Conservation (phyloP, 164 flowering plant species). For the Aristolochia fimbriata region DNA sequence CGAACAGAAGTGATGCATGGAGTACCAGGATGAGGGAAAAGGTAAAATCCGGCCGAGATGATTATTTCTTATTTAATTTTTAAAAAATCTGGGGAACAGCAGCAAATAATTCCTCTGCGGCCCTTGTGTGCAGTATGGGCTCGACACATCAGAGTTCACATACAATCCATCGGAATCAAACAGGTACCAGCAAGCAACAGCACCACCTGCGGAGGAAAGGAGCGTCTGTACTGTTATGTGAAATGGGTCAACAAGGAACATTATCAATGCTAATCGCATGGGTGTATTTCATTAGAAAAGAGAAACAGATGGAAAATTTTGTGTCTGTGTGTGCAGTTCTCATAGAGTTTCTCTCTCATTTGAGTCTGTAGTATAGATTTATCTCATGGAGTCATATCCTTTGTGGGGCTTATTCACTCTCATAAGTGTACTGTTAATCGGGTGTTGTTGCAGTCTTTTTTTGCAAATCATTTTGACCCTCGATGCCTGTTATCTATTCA, state of each 20-base stretch:
- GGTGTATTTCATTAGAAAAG: too few relatives aligned
- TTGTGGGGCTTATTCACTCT: too few relatives aligned
- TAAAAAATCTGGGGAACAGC: too few relatives aligned
- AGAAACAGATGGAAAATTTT: background rate
- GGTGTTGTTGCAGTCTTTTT: too few relatives aligned
- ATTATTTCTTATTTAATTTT: background rate
- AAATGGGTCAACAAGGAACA: constrained; percentile 1
- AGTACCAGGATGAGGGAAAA: constrained; percentile 85
- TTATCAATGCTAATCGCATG: background rate
- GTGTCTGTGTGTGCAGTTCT: background rate
- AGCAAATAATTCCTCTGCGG: too few relatives aligned
- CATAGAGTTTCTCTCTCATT: too few relatives aligned
- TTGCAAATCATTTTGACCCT: too few relatives aligned
- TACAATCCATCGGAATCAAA: constrained; percentile 64
- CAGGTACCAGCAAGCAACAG: constrained; percentile 45
- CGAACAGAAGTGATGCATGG: constrained; percentile 79
- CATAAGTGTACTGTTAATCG: too few relatives aligned
- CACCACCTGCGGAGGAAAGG: constrained; percentile 52
- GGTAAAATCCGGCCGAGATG: constrained; percentile 21
- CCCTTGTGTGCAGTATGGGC: constrained; percentile 47
- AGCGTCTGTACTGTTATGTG: constrained; percentile 69
- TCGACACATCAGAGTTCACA: constrained; percentile 76
- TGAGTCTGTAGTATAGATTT: too few relatives aligned
- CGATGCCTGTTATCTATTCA: too few relatives aligned
- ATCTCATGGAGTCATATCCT: too few relatives aligned